Evolutionary conservation across 2,329 filamentous ascomycete genomes (phyloP).

Genomic region (Monosporascus sp.): DNA sequence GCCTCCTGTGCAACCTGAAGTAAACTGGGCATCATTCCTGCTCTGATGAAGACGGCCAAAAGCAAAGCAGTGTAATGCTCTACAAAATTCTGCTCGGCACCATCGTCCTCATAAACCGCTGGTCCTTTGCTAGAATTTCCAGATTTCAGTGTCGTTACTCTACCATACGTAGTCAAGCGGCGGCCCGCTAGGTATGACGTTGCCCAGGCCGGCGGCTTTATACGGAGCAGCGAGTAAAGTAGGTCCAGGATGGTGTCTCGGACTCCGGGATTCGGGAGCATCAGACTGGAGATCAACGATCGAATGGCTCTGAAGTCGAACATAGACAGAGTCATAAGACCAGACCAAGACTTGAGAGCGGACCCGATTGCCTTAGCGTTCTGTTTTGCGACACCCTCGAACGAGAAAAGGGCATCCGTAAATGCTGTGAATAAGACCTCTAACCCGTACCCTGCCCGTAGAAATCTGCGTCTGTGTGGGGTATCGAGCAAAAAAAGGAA

Average conservation of each 20-base stretch:
- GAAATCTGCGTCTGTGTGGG: conserved; percentile 70
- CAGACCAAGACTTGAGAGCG: conserved; percentile 89
- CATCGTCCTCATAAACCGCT: conserved; percentile 57
- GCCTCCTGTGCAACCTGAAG: conserved; percentile 62
- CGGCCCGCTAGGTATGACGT: conserved; percentile 91
- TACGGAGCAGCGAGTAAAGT: conserved; percentile 72
- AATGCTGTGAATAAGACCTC: conserved; percentile 89
- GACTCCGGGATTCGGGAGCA: conserved; percentile 49
- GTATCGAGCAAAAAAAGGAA: conserved; percentile 86
- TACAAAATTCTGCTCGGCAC: conserved; percentile 75
- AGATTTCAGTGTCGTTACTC: conserved; percentile 77
- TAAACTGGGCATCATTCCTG: conserved; percentile 62
- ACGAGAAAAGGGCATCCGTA: conserved; percentile 69
- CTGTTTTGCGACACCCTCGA: conserved; percentile 64
- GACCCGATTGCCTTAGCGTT: conserved; percentile 91
- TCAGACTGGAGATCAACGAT: conserved; percentile 66
- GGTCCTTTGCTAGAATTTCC: conserved; percentile 41
- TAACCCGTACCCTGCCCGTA: conserved; percentile 84
- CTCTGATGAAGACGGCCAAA: conserved; percentile 76
- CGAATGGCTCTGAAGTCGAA: conserved; percentile 79
- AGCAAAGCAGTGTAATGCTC: conserved; percentile 91
- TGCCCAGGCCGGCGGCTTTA: conserved; percentile 92
- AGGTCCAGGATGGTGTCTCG: conserved; percentile 82
- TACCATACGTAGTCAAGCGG: conserved; percentile 90
- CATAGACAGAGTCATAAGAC: conserved; percentile 81